These are phyloP conservation scores for Vitis riparia DNA, from an alignment of 164 flowering plant species.

Conservation along the genomic window DNA sequence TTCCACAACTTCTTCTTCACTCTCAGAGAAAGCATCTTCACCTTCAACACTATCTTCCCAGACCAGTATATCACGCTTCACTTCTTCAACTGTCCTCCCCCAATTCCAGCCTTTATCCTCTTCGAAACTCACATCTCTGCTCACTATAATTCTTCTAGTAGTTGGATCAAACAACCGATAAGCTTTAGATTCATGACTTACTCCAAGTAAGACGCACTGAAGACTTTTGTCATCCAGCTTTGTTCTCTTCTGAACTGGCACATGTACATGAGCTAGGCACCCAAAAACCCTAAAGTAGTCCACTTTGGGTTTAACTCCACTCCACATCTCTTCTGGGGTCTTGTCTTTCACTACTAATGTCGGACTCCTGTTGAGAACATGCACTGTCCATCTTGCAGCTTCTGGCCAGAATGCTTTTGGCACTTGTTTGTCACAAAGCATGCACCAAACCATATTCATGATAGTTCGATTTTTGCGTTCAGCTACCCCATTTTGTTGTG, in stretches of 20 bases:
- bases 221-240: neutral
- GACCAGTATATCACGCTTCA: no score
- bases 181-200: no score
- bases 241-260: neutral
- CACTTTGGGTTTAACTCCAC: neutral
- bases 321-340: neutral
- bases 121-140: no score
- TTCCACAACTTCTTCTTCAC: no score
- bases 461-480: conserved; percentile 8
- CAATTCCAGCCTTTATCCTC: no score
- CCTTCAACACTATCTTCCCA: no score
- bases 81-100: no score
- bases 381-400: conserved; percentile 6
- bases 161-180: no score
- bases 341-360: neutral
- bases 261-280: conserved; percentile 4
- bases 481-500: conserved; percentile 6
- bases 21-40: no score
- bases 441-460: neutral
- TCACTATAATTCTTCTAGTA: no score
- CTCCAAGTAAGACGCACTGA: no score
- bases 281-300: conserved; percentile 7
- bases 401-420: conserved; percentile 7
- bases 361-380: conserved; percentile 1
- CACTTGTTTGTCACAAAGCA: conserved; percentile 5